Evolutionary conservation across 2,329 filamentous ascomycete genomes (phyloP).

Genomic region (Colletotrichum sidae): DNA sequence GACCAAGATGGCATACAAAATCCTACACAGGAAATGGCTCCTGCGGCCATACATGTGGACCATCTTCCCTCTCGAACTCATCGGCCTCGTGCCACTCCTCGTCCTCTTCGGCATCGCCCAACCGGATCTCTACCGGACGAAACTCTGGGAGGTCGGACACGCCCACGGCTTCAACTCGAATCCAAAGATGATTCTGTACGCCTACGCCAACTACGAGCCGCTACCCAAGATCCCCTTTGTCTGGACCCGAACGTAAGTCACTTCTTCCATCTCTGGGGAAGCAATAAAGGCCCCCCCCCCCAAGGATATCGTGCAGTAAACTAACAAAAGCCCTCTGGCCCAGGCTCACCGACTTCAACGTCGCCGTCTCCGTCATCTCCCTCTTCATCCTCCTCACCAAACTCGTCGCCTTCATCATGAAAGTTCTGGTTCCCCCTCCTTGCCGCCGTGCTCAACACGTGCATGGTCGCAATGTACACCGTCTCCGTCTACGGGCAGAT

Average conservation of each 20-base stretch:
- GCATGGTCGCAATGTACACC: constrained; percentile 71
- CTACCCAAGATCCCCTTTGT: constrained; percentile 74
- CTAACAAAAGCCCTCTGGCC: not conserved
- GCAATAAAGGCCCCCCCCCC: not conserved
- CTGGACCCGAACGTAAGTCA: constrained; percentile 78
- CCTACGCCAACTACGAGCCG: constrained; percentile 76
- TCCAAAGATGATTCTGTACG: constrained; percentile 76
- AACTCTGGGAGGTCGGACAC: constrained; percentile 79
- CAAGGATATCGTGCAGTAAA: not conserved
- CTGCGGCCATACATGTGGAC: constrained; percentile 69
- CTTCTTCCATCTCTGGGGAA: not conserved
- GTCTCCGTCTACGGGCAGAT: constrained; percentile 78
- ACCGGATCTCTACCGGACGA: constrained; percentile 77
- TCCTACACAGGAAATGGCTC: constrained; percentile 71
- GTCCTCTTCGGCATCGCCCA: constrained; percentile 78
- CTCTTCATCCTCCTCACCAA: constrained; percentile 82
- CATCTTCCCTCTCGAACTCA: constrained; percentile 75
- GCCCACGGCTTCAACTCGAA: constrained; percentile 80
- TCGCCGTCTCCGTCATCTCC: constrained; percentile 79
- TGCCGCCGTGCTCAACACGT: constrained; percentile 67
- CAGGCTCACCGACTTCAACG: constrained; percentile 81
- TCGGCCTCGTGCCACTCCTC: constrained; percentile 72
- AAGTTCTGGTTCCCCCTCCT: constrained; percentile 77
- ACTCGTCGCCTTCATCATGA: constrained; percentile 76
- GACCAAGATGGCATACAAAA: constrained; percentile 58